A percentile compares a stretch with the other conserved stretches of the same genome.
Evolutionary conservation across 495 filamentous ascomycete genomes (phyloP).

Genomic region (Parmelia sp.): DNA sequence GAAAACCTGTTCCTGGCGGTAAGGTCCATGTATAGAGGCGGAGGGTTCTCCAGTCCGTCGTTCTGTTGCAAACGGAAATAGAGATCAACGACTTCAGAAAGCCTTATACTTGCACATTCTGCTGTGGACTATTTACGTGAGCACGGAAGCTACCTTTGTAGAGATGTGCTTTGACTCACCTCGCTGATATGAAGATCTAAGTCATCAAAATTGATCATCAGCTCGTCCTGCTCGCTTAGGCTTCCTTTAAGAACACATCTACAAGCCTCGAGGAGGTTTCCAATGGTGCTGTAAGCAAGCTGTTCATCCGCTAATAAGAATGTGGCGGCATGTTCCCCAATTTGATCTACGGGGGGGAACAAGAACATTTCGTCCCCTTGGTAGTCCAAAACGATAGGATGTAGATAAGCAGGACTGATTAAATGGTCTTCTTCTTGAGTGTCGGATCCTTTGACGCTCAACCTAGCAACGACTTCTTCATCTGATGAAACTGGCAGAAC

Average conservation of each 20-base stretch:
- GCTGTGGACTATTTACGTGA: conserved; percentile 9
- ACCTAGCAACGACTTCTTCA: background rate
- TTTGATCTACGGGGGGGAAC: conserved; percentile 58
- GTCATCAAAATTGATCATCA: conserved; percentile 60
- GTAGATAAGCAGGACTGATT: conserved; percentile 26
- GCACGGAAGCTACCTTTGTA: conserved; percentile 1
- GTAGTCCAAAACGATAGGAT: conserved; percentile 58
- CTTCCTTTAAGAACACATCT: conserved; percentile 62
- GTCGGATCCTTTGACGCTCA: background rate
- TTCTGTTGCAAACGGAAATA: conserved; percentile 53
- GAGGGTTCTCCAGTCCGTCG: conserved; percentile 49
- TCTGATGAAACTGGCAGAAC: background rate
- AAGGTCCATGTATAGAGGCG: conserved; percentile 53
- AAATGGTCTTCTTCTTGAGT: background rate
- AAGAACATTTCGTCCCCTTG: conserved; percentile 61
- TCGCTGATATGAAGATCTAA: conserved; percentile 67
- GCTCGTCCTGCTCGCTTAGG: conserved; percentile 58
- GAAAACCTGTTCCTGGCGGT: conserved; percentile 45
- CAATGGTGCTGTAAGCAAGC: conserved; percentile 51
- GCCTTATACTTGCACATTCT: conserved; percentile 32
- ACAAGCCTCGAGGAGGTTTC: conserved; percentile 56
- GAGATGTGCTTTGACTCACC: conserved; percentile 42
- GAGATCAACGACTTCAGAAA: conserved; percentile 52
- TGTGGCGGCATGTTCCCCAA: conserved; percentile 51
- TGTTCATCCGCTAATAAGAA: conserved; percentile 68